Conservation (phyloP, 768 basidiomycete genomes). For the Gymnopilus dilepis region DNA sequence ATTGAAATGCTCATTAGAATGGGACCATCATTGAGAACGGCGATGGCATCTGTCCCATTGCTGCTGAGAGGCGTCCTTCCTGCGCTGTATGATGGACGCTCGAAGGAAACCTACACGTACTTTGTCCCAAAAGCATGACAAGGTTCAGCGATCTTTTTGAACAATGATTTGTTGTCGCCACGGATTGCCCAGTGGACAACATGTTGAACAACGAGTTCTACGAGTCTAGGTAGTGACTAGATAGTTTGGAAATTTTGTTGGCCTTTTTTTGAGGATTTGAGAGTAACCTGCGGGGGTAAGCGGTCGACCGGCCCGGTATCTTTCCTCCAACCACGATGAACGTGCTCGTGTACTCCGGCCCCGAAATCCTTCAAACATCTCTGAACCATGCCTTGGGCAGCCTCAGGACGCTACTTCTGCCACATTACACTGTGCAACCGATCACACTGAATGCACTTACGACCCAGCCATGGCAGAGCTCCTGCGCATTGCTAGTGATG, state of each 20-base stretch:
- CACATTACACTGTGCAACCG: slow-evolving; percentile 80
- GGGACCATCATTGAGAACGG: neutral
- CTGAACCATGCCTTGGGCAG: slow-evolving; percentile 47
- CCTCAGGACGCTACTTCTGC: slow-evolving; percentile 63
- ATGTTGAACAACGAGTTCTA: too few species aligned
- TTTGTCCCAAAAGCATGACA: too few species aligned
- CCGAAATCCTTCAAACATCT: slow-evolving; percentile 57
- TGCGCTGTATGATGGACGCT: neutral
- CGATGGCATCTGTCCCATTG: neutral
- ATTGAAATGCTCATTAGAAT: neutral
- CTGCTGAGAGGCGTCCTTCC: neutral
- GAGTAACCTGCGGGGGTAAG: too few species aligned
- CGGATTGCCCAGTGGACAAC: too few species aligned
- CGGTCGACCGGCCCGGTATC: neutral
- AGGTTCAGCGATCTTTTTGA: too few species aligned
- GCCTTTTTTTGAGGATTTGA: too few species aligned
- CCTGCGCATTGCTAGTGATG: slow-evolving; percentile 81
- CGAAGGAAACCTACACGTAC: too few species aligned
- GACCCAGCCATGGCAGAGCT: slow-evolving; percentile 75
- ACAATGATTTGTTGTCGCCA: too few species aligned
- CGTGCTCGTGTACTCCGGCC: slow-evolving; percentile 75
- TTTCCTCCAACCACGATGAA: slow-evolving; percentile 51
- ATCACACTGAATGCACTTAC: slow-evolving; percentile 61
- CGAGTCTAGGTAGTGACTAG: too few species aligned
- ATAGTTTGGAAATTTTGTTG: too few species aligned